These are phyloP conservation scores for Extremus antarcticus DNA, from an alignment of 495 filamentous ascomycete species.

Conservation along the genomic window DNA sequence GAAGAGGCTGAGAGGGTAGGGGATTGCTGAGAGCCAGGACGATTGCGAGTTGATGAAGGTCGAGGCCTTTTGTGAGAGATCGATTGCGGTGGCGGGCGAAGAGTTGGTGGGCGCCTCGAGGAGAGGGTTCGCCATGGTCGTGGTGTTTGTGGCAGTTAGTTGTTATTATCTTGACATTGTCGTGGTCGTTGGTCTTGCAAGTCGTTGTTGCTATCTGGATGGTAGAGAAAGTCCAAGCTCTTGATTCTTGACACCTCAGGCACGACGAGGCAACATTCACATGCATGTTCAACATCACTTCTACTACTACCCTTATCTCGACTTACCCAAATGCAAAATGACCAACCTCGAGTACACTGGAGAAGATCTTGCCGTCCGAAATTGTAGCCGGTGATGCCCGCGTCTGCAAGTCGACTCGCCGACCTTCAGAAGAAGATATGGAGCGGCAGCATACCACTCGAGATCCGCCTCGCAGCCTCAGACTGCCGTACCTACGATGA, in stretches of 20 bases:
- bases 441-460: constrained; percentile 31
- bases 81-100: constrained; percentile 44
- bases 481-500: constrained; percentile 33
- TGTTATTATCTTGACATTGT: not conserved
- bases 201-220: no score
- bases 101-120: constrained; percentile 28
- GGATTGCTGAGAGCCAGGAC: constrained; percentile 35
- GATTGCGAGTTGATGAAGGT: constrained; percentile 46
- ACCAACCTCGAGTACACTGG: no score
- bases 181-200: not conserved
- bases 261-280: no score
- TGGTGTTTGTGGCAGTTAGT: not conserved
- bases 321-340: no score
- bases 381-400: constrained; percentile 17
- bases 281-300: no score
- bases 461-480: constrained; percentile 27
- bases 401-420: not conserved
- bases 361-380: no score
- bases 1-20: constrained; percentile 40
- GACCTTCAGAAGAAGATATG: constrained; percentile 30
- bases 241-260: no score
- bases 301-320: no score
- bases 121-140: constrained; percentile 14
- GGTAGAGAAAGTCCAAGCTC: no score
- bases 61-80: constrained; percentile 69